Percentiles rank a stretch among this genome's conserved stretches.
phyloP scores from a whole-genome alignment of 202 grass and related monocot genomes.

The Brachypodium distachyon region DNA sequence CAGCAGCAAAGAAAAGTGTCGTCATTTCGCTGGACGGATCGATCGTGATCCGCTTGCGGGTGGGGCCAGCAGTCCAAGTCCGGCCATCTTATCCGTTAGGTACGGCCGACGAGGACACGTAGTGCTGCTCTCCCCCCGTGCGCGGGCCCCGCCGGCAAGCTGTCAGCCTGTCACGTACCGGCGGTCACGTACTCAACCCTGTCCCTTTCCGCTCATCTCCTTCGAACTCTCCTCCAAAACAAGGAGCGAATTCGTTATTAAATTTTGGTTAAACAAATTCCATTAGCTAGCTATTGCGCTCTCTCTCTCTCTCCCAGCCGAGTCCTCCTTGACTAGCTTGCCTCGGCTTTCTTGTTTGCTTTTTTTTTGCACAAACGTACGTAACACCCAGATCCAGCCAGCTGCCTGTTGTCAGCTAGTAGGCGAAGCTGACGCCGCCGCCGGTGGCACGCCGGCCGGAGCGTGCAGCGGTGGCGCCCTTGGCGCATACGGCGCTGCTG shows the following conservation, averaged over 20 bases:
- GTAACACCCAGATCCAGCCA: too few species aligned
- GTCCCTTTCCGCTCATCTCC: not conserved
- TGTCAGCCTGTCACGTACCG: slow-evolving; percentile 6
- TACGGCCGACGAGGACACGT: slow-evolving; percentile 18
- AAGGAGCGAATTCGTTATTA: not conserved
- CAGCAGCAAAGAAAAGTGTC: not conserved
- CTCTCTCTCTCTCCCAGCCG: not conserved
- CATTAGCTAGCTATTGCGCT: not conserved
- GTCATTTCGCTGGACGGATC: not conserved
- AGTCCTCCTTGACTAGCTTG: not conserved
- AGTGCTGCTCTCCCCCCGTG: not conserved
- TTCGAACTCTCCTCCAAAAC: not conserved
- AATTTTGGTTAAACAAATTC: not conserved
- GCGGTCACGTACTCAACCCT: not conserved
- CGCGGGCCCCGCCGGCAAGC: not conserved
- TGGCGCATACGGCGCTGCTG: not conserved
- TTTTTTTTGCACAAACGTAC: not conserved
- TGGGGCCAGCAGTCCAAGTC: slow-evolving; percentile 9
- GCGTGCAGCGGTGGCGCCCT: not conserved
- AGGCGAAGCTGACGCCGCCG: slow-evolving; percentile 11
- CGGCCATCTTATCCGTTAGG: slow-evolving; percentile 31
- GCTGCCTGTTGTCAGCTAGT: too few species aligned
- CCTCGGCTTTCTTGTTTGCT: too few species aligned
- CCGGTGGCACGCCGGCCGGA: not conserved
- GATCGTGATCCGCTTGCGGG: slow-evolving; percentile 20